Evolutionary conservation across 1,139 yeast genomes (phyloP), one percentile per base, ranked within the genome.

Genomic region (Wickerhamomyces sp.): DNA sequence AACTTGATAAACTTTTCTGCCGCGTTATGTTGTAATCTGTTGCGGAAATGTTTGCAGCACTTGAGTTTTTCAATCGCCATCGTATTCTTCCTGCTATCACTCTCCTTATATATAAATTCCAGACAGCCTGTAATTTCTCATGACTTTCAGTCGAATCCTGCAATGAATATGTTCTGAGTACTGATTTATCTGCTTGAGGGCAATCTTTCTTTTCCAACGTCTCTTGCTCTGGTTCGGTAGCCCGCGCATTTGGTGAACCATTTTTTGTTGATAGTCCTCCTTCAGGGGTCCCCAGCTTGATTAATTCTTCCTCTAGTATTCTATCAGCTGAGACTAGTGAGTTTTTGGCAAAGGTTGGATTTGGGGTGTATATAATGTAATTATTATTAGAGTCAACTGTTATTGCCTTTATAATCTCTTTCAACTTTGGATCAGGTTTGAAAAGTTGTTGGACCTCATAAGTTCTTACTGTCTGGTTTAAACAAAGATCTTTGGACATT

Each of bases 61-160:
- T 34, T 22, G 43, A 37, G 36, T 49, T 48, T 5, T 49, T 34
- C 17, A 60, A 25, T 41, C 64, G 51, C 48, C 62, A 50, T 15
- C 44, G 39, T 15, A 58, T 51, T 34, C 65, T 48, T 22, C 51
- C 51, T 2, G 51, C 46, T 5, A 60, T 42, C 17, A 58, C 54
- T 9, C 48, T 38, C 36, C 48, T 46, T 25, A 60, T 36, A 36
- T 60, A 60, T 27, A 54, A 20, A 28, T 47, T 51, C 65, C 65
- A 61, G 3, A 60, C 30, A 1, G 45, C 45, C 24, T 49, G 43
- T 2, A 47, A 21, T 9, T 37, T 40, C 28, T 44, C 45, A n/a
- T 42, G 36, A 22, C 38, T 39, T 30, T 44, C 32, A 5, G 36
- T 41, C 1, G 44, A 18, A 1, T 5, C 13, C 3, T 58, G 57